Evolutionary conservation across 768 basidiomycete genomes (phyloP), one percentile per base, ranked within the genome.

Genomic region (Chiua virens): DNA sequence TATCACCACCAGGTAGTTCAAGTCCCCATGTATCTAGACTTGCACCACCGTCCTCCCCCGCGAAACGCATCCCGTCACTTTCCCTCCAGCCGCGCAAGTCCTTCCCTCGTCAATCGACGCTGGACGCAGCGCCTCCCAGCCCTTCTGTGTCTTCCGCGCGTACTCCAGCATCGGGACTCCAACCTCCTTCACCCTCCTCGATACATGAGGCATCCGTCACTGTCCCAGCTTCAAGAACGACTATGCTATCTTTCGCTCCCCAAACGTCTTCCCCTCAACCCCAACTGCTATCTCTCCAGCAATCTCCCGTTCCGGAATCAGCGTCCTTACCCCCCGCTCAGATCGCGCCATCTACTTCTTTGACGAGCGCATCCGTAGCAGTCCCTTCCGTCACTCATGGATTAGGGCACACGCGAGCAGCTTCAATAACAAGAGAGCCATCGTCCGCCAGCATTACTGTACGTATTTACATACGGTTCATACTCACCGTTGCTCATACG

Each of bases 61-160:
- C 73, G 13, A 89, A 86, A 64, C 80, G 81, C 35, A 72, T 70
- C 8, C 68, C 79, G 1, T 64, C 78, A 4, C 64, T 79, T 20
- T 60, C 74, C 20, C 65, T 80, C 23, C 81, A 79, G 52, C 69
- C 79, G 21, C 78, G 79, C 41, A 79, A 73, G 58, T 76, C 82
- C 2, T 69, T 80, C 18, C 68, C 76, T 14, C 79, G 77, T 15
- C 75, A 72, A 28, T 61, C 78, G 11, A 73, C 79, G 15, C 34
- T 55, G 4, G 69, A 72, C 11, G 71, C 71, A 20, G 62, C 61
- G 15, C 60, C 71, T 22, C 58, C 57, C 21, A 67, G 54, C 55
- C 64, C 50, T 59, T 73, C 45, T 54, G 65, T 34, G 43, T 66
- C 48, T 23, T 37, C 58, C 20, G 7, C 49, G 3, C 61, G 61